A percentile compares a stretch with the other conserved stretches of the same genome.
phyloP scores from a whole-genome alignment of 768 basidiomycete genomes.

The Hydnomerulius pinastri region DNA sequence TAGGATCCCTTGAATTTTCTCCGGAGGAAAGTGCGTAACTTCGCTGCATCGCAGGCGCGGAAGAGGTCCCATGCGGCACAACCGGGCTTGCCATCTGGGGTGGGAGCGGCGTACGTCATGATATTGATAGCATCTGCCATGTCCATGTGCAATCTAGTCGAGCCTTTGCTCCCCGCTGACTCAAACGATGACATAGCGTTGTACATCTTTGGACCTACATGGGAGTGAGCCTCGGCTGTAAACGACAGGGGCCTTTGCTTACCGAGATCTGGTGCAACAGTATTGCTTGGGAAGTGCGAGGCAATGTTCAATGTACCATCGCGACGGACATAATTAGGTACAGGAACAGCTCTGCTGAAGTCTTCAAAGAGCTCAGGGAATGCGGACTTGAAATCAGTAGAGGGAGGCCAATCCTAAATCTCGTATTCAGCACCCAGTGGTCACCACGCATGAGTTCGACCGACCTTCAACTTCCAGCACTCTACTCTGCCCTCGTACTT shows the following conservation, averaged over 20 bases:
- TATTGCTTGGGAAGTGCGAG: conserved; percentile 83
- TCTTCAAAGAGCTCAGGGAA: conserved; percentile 89
- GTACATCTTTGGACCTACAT: conserved; percentile 90
- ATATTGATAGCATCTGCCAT: conserved; percentile 94
- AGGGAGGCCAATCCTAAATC: conserved; percentile 87
- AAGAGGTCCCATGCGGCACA: conserved; percentile 93
- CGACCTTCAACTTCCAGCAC: conserved; percentile 78
- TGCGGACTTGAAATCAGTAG: conserved; percentile 77
- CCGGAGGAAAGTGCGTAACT: conserved; percentile 72
- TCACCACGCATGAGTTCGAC: not conserved
- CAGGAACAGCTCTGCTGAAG: conserved; percentile 80
- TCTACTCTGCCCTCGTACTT: conserved; percentile 55
- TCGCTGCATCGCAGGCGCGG: conserved; percentile 77
- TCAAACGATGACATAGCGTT: conserved; percentile 81
- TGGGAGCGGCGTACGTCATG: conserved; percentile 71
- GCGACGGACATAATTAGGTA: conserved; percentile 86
- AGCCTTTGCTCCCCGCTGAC: conserved; percentile 69
- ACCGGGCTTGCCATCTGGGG: conserved; percentile 63
- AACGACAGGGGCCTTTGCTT: too few species aligned
- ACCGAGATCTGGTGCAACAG: conserved; percentile 81
- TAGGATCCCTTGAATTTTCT: conserved; percentile 58
- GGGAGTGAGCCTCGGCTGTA: conserved; percentile 17
- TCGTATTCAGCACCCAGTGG: conserved; percentile 7
- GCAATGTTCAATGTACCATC: conserved; percentile 89
- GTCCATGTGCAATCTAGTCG: conserved; percentile 91